phyloP scores from a whole-genome alignment of 108 stramenopile genomes.

The Stephanodiscus minutulus region DNA sequence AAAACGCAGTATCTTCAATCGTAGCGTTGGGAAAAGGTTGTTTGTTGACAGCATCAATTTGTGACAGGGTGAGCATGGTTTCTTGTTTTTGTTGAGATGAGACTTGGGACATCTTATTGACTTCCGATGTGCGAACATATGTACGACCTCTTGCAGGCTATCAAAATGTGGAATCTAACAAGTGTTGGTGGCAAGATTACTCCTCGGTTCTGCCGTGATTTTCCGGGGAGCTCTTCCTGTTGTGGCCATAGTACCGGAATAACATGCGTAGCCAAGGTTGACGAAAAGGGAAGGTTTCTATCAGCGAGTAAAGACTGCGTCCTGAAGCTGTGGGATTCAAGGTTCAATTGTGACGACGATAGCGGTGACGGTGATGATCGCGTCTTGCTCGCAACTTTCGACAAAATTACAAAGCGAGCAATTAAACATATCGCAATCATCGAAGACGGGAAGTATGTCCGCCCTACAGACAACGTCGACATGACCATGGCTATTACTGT shows the following conservation, averaged over 20 bases:
- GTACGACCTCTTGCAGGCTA: not conserved
- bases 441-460: slow-evolving; percentile 33
- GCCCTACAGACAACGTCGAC: slow-evolving; percentile 37
- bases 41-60: slow-evolving; percentile 42
- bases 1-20: slow-evolving; percentile 31
- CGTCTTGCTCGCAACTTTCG: slow-evolving; percentile 33
- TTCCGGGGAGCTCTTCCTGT: slow-evolving; percentile 13
- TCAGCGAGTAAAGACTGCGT: slow-evolving; percentile 35
- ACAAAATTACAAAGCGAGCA: slow-evolving; percentile 29
- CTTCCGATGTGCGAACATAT: not conserved
- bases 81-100: not conserved
- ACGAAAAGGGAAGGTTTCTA: slow-evolving; percentile 37
- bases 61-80: slow-evolving; percentile 12
- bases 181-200: slow-evolving; percentile 4
- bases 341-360: slow-evolving; percentile 35
- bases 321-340: slow-evolving; percentile 42
- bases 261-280: slow-evolving; percentile 32
- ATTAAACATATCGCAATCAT: slow-evolving; percentile 27
- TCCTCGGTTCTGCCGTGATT: slow-evolving; percentile 25
- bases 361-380: slow-evolving; percentile 2
- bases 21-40: slow-evolving; percentile 27
- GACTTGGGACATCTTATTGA: not conserved
- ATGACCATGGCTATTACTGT: slow-evolving; percentile 25
- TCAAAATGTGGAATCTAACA: slow-evolving; percentile 45
- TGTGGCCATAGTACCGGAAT: slow-evolving; percentile 16